phyloP scores from a whole-genome alignment of 139 green algal genomes.

The Haematococcus lacustris region DNA sequence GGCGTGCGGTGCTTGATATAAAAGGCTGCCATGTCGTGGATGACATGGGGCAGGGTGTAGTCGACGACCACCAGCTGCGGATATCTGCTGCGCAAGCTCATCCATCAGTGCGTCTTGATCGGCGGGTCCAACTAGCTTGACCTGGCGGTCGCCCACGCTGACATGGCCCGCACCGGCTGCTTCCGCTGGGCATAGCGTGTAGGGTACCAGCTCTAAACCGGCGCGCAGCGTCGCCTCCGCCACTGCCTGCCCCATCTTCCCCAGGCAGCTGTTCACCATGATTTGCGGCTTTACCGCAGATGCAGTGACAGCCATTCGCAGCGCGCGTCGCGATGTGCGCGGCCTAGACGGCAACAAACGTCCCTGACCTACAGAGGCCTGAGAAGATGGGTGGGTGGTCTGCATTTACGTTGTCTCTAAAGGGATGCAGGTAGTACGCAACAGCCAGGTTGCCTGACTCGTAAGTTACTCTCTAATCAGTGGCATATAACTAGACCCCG shows the following conservation, averaged over 20 bases:
- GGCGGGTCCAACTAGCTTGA: conserved; percentile 50
- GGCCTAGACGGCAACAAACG: too few relatives aligned
- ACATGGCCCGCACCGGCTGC: conserved; percentile 9
- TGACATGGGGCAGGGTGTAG: conserved; percentile 85
- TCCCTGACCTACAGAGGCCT: too few relatives aligned
- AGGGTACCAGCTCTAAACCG: conserved; percentile 73
- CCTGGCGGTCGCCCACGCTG: conserved; percentile 17
- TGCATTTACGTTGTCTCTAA: too few relatives aligned
- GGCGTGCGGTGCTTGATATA: conserved; percentile 76
- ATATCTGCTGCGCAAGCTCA: conserved; percentile 22
- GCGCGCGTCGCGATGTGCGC: too few relatives aligned
- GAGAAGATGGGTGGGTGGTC: too few relatives aligned
- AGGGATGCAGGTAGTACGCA: too few relatives aligned
- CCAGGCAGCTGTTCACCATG: conserved; percentile 62
- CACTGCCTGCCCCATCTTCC: conserved; percentile 88
- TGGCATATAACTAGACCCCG: too few relatives aligned
- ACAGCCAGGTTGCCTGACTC: too few relatives aligned
- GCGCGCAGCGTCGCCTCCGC: conserved; percentile 73
- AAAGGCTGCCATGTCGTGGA: conserved; percentile 81
- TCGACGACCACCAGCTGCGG: conserved; percentile 86
- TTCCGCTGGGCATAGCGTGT: conserved; percentile 58
- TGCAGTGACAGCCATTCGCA: too few relatives aligned
- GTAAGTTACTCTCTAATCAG: too few relatives aligned
- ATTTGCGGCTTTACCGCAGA: too few relatives aligned
- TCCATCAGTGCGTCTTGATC: conserved; percentile 6